These are phyloP conservation scores for Dendrobium huoshanense DNA, from an alignment of 106 monocot species.

Conservation along the genomic window DNA sequence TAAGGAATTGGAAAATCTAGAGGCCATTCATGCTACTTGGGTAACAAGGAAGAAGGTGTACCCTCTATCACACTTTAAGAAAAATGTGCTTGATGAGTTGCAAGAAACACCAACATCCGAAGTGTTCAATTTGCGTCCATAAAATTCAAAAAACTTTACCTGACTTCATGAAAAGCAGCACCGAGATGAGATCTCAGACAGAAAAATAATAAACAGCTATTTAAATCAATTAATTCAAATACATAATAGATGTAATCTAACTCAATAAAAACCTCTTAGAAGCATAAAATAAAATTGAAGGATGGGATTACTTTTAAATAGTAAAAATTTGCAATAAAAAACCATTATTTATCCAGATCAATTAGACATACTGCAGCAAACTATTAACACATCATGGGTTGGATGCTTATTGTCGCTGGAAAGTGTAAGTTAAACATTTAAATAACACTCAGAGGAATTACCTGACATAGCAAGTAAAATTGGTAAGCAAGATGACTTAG, in stretches of 20 bases:
- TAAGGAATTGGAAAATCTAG: not conserved
- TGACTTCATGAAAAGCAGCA: constrained; percentile 17
- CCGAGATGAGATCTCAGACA: constrained; percentile 3
- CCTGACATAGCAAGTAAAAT: no score
- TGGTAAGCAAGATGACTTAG: no score
- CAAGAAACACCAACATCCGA: constrained; percentile 83
- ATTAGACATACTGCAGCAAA: not conserved
- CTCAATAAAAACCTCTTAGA: not conserved
- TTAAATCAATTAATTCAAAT: not conserved
- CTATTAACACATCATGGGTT: not conserved
- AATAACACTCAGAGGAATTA: no score
- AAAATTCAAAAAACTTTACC: constrained; percentile 89
- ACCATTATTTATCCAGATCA: not conserved
- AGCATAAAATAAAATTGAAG: not conserved
- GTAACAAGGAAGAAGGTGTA: constrained; percentile 16
- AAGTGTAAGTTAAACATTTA: no score
- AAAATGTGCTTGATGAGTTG: constrained; percentile 52
- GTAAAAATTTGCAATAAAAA: not conserved
- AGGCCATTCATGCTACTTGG: not conserved
- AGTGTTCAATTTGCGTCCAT: constrained; percentile 85
- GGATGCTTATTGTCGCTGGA: no score
- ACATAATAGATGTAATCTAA: not conserved
- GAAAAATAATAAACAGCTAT: not conserved
- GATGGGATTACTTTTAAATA: not conserved
- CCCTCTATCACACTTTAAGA: constrained; percentile 67